Evolutionary conservation across 2,329 filamentous ascomycete species (phyloP).

Genomic region (Verticillium klebahnii): DNA sequence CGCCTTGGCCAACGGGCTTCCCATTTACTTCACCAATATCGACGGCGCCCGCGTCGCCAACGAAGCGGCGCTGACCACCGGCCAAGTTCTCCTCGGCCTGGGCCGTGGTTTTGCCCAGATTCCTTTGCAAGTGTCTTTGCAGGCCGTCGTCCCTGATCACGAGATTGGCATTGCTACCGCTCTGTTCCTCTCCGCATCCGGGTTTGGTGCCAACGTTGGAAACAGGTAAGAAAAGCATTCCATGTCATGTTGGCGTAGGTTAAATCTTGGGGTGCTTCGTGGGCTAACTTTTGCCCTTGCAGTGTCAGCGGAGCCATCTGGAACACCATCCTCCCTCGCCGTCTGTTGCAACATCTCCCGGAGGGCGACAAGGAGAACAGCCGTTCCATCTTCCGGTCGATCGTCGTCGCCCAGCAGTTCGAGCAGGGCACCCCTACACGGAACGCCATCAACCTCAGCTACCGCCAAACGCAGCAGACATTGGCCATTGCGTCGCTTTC

Average conservation of each 20-base stretch:
- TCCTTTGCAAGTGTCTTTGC: constrained; percentile 26
- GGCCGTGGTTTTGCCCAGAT: constrained; percentile 29
- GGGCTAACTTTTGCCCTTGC: background rate
- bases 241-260: background rate
- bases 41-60: constrained; percentile 18
- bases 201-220: constrained; percentile 19
- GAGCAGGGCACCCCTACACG: constrained; percentile 15
- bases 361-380: constrained; percentile 10
- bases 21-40: constrained; percentile 23
- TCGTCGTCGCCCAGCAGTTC: constrained; percentile 17
- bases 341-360: constrained; percentile 18
- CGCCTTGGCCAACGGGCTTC: constrained; percentile 27
- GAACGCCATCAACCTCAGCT: constrained; percentile 18
- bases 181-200: constrained; percentile 29
- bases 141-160: constrained; percentile 24
- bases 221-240: background rate
- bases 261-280: background rate
- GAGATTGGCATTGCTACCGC: constrained; percentile 30
- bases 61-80: constrained; percentile 26
- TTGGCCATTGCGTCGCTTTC: constrained; percentile 19
- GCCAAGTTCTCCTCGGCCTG: constrained; percentile 26
- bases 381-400: constrained; percentile 16
- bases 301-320: constrained; percentile 32
- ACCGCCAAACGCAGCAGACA: constrained; percentile 21
- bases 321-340: constrained; percentile 22